Conservation (phyloP, 176 grass and related monocot genomes). For the Oryza rufipogon region DNA sequence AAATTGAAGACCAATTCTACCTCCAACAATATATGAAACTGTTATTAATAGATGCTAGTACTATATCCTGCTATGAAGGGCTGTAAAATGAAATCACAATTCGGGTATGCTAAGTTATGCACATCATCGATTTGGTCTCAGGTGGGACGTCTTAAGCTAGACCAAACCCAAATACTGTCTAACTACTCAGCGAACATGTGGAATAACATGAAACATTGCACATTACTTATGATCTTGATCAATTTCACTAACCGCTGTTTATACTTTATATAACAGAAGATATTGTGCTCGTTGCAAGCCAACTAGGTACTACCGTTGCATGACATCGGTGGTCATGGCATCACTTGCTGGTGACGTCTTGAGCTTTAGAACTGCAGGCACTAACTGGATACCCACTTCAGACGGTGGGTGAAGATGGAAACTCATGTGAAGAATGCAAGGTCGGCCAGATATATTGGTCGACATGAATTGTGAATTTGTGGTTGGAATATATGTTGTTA, state of each 20-base stretch:
- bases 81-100: not conserved
- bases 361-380: conserved; percentile 2
- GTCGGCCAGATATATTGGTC: not conserved
- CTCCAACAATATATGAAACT: not conserved
- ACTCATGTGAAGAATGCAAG: not conserved
- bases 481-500: not conserved
- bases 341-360: not conserved
- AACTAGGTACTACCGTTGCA: not conserved
- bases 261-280: conserved; percentile 35
- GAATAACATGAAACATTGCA: not conserved
- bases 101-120: not conserved
- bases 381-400: conserved; percentile 2
- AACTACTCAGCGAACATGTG: not conserved
- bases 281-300: not conserved
- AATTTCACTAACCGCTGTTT: conserved; percentile 9
- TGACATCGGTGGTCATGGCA: not conserved
- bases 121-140: not conserved
- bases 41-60: not conserved
- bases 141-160: not conserved
- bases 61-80: not conserved
- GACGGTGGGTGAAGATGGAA: not conserved
- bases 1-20: not conserved
- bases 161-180: not conserved
- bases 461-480: not conserved
- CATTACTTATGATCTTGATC: conserved; percentile 7